These are phyloP conservation scores for Tuber magnatum DNA, from an alignment of 495 filamentous ascomycete genomes.

Conservation along the genomic window DNA sequence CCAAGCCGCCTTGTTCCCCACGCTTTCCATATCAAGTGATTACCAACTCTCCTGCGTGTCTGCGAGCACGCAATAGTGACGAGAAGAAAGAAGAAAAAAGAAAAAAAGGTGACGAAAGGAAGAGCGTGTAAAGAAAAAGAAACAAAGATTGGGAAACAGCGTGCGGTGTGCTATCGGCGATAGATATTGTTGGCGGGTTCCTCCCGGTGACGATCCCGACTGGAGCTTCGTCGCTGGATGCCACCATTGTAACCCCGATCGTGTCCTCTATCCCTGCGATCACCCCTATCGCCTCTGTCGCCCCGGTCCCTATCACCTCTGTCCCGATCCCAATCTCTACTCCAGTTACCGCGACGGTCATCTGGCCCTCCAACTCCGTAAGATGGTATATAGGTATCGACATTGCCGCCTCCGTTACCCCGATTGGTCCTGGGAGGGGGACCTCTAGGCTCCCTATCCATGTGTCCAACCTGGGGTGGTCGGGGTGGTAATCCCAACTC, in stretches of 20 bases:
- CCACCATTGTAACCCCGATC: constrained; percentile 34
- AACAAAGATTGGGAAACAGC: background rate
- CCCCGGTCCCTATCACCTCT: constrained; percentile 38
- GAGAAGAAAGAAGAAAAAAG: background rate
- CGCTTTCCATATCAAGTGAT: background rate
- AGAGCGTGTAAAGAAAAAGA: background rate
- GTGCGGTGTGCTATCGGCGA: constrained; percentile 23
- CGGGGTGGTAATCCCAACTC: constrained; percentile 42
- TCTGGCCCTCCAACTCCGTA: constrained; percentile 47
- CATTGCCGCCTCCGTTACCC: constrained; percentile 42
- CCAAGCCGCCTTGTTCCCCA: background rate
- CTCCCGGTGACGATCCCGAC: constrained; percentile 37
- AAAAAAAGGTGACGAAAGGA: background rate
- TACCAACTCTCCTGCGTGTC: background rate
- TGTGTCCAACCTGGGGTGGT: constrained; percentile 33
- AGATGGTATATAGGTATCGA: constrained; percentile 58
- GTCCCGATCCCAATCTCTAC: constrained; percentile 29
- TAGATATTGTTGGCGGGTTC: constrained; percentile 39
- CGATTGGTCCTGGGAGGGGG: constrained; percentile 27
- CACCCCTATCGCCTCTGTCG: constrained; percentile 34
- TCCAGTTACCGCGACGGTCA: constrained; percentile 46
- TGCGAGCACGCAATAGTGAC: background rate
- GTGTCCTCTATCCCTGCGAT: constrained; percentile 30
- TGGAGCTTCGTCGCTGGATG: constrained; percentile 44
- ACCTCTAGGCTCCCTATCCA: constrained; percentile 38